Base-by-base conservation (phyloP, 495 filamentous ascomycete species). In the Aspergillus conjunctus region DNA sequence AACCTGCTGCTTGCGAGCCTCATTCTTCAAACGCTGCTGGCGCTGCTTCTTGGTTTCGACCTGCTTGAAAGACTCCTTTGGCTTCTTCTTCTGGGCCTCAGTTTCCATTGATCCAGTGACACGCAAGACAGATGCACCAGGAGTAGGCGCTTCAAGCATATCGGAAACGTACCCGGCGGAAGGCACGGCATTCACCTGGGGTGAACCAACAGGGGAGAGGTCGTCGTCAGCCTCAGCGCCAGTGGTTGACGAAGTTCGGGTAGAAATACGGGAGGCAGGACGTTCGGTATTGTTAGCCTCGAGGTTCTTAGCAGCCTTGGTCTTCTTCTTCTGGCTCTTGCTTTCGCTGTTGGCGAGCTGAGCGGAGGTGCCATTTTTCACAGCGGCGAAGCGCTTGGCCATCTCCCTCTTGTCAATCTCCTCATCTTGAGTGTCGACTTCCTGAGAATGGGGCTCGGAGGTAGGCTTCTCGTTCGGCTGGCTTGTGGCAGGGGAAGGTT, bases 21-120 rank as follows among this genome's bases (percentile, higher is more conserved):
- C 91, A 52, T 82, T 85, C 83, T 93, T 96, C 71, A 86, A 81
- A 37, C 85, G 83, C 75, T 94, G 90, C 78, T 94, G 91, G 51
- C 92, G 86, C 77, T 93, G 90, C 81, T 95, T 96, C 87, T 96
- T 95, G 26, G 87, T 89, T 76, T 93, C 89, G 12, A 79, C 81
- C 54, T 74, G 71, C 69, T 79, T 76, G 70, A 75, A 76, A 68
- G 83, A 80, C 68, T 82, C 65, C 79, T 88, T 89, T 69, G 81
- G 76, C 72, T 87, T 83, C 78, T 87, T 88, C 73, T 87, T 83
- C 77, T 86, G 87, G 46, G 84, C 73, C 65, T 85, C 82, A 45
- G 76, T 76, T 63, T 88, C 83, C 32, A 83, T 78, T 6, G 80
- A 74, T 44, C 86, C 85, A 45, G 88, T 92, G 46, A 96, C 74